phyloP scores from a whole-genome alignment of 2,329 filamentous ascomycete genomes.

The Colletotrichum liaoningense region DNA sequence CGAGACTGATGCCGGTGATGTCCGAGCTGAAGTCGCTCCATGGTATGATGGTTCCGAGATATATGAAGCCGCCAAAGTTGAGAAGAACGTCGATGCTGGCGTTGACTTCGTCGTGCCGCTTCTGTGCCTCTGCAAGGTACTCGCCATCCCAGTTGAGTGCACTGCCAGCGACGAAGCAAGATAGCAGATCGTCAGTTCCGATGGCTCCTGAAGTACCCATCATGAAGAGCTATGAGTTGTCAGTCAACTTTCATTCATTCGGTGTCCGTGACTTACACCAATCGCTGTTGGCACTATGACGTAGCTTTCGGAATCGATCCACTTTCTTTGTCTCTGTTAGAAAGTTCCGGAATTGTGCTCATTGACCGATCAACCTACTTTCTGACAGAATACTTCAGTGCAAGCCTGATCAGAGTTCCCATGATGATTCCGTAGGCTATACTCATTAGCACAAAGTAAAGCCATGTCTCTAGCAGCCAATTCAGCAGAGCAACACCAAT shows the following conservation, averaged over 20 bases:
- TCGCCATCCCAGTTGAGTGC: constrained; percentile 71
- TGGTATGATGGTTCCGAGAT: constrained; percentile 66
- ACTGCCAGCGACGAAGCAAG: constrained; percentile 70
- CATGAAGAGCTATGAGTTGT: constrained; percentile 60
- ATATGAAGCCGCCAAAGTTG: constrained; percentile 72
- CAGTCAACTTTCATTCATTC: background rate
- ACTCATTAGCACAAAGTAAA: constrained; percentile 68
- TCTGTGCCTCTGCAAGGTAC: constrained; percentile 66
- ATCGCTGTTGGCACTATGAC: constrained; percentile 63
- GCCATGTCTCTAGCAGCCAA: constrained; percentile 70
- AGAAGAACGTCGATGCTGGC: constrained; percentile 67
- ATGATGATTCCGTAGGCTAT: constrained; percentile 62
- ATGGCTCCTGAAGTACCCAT: constrained; percentile 68
- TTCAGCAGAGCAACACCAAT: constrained; percentile 62
- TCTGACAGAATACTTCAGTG: constrained; percentile 55
- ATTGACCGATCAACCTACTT: constrained; percentile 38
- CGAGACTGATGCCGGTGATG: constrained; percentile 62
- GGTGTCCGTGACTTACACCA: constrained; percentile 48
- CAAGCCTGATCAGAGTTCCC: constrained; percentile 59
- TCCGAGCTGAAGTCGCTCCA: constrained; percentile 67
- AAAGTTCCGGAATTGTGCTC: too few relatives aligned
- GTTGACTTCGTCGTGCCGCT: constrained; percentile 71
- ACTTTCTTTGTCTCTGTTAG: constrained; percentile 50
- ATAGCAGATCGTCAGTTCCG: constrained; percentile 69
- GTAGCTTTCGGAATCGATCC: constrained; percentile 67